Base-by-base conservation (phyloP, 2,329 filamentous ascomycete species). In the Rhinocladiella mackenziei region DNA sequence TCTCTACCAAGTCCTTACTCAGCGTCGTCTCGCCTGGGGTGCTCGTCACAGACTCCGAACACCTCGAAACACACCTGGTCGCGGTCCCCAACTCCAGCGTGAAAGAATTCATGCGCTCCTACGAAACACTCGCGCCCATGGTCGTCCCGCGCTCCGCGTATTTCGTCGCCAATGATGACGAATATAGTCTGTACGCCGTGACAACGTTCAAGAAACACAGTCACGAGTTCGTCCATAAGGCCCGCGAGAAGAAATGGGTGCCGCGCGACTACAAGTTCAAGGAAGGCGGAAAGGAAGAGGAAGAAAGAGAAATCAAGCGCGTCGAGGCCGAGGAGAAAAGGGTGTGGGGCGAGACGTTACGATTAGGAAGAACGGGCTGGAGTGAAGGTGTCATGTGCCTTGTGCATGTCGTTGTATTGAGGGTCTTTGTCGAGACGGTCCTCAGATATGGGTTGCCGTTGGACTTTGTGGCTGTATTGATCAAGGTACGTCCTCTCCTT, bases 391-490 rank as follows among this genome's bases (percentile, higher is more conserved):
- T 95, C 55, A 95, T 95, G 87, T 84, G 91, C 41, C 95, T 89
- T 88, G 78, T 94, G 37, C 92, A 98, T 62, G 85, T 95, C 19
- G 74, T 97, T 60, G 86, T 89, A 5, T 70, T 98, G 59, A 76
- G 92, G 41, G 89, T 97, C 14, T 98, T 97, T 66, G 92, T 98
- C 14, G 92, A 98, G 75, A 95, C 89, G 4, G 92, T 98, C n/a
- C 72, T 98, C 61, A 81, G 92, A 55, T 98, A 98, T 62, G 92
- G 92, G 19, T 67, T 98, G 58, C 92, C 92, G 35, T 70, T 96
- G 53, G 86, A 94, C 57, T 98, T 91, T 66, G 83, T 94, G 36
- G 86, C 84, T 56, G 87, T 83, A 11, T 70, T 96, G 55, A 73
- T 97, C 51, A 83, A 87, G 82, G 89, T 94, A 76, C 57, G 79